These are phyloP conservation scores for Sporisorium graminicola DNA, from an alignment of 1,284 basidiomycete species.

Conservation along the genomic window DNA sequence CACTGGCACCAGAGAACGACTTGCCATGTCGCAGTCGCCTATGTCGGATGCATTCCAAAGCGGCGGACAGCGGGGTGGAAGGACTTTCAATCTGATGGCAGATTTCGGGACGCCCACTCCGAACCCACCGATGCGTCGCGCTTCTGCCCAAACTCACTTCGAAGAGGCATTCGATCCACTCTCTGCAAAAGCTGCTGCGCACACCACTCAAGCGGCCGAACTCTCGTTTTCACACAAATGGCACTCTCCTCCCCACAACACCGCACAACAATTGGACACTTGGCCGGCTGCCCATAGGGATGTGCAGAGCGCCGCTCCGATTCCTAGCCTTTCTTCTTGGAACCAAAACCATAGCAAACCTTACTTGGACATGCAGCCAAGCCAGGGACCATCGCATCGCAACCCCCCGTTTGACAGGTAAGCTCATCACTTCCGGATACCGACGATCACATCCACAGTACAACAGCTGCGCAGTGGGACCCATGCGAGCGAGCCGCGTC, in stretches of 20 bases:
- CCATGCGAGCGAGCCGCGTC: background rate
- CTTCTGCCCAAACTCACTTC: slow-evolving; percentile 13
- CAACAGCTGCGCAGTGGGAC: background rate
- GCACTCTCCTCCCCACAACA: slow-evolving; percentile 2
- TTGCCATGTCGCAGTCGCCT: slow-evolving; percentile 41
- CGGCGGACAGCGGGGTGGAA: slow-evolving; percentile 17
- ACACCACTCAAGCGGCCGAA: background rate
- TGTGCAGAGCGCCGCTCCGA: background rate
- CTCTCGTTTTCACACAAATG: background rate
- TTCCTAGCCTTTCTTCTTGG: slow-evolving; percentile 24
- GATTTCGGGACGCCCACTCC: slow-evolving; percentile 39
- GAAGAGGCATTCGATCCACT: background rate
- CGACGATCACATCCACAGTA: background rate
- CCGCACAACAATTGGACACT: slow-evolving; percentile 6
- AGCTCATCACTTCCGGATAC: slow-evolving; percentile 3
- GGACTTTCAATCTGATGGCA: slow-evolving; percentile 43
- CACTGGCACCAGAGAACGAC: slow-evolving; percentile 26
- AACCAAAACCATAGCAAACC: slow-evolving; percentile 17
- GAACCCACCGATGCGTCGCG: slow-evolving; percentile 16
- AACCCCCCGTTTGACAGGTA: slow-evolving; percentile 17
- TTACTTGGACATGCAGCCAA: slow-evolving; percentile 29
- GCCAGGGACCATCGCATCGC: slow-evolving; percentile 2
- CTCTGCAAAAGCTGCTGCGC: background rate
- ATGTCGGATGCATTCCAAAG: slow-evolving; percentile 38
- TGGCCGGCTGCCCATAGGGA: slow-evolving; percentile 12